phyloP scores from a whole-genome alignment of 495 filamentous ascomycete genomes.

The Filosporella fistucella region DNA sequence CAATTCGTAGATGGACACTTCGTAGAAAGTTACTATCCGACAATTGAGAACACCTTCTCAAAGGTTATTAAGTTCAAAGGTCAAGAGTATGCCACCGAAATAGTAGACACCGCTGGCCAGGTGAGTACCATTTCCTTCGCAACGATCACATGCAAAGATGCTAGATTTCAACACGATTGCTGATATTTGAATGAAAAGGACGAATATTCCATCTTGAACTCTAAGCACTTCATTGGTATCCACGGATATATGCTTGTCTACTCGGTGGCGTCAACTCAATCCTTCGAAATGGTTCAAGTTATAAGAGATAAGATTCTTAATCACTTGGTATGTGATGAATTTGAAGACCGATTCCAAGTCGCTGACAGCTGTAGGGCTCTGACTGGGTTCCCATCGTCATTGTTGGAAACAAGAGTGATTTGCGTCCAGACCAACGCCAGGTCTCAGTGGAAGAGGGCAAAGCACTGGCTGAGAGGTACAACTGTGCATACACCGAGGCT shows the following conservation, averaged over 20 bases:
- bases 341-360: background rate
- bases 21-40: conserved; percentile 98
- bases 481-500: conserved; percentile 92
- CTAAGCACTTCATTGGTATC: conserved; percentile 98
- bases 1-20: conserved; percentile 98
- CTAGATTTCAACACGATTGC: background rate
- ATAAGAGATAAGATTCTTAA: conserved; percentile 97
- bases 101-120: conserved; percentile 97
- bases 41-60: conserved; percentile 98
- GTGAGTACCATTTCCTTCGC: conserved; percentile 42
- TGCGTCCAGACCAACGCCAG: conserved; percentile 89
- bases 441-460: conserved; percentile 81
- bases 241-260: conserved; percentile 99
- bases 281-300: conserved; percentile 93
- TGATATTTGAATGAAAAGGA: conserved; percentile 51
- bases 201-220: conserved; percentile 97
- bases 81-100: conserved; percentile 93
- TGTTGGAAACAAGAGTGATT: conserved; percentile 95
- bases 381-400: conserved; percentile 90
- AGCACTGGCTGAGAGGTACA: conserved; percentile 75
- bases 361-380: conserved; percentile 58
- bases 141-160: conserved; percentile 2
- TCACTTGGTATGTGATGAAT: conserved; percentile 69
- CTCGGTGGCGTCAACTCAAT: conserved; percentile 85
- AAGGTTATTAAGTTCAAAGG: conserved; percentile 87